Conservation (phyloP, 208 protist species). For the Trichomonas gallinae region DNA sequence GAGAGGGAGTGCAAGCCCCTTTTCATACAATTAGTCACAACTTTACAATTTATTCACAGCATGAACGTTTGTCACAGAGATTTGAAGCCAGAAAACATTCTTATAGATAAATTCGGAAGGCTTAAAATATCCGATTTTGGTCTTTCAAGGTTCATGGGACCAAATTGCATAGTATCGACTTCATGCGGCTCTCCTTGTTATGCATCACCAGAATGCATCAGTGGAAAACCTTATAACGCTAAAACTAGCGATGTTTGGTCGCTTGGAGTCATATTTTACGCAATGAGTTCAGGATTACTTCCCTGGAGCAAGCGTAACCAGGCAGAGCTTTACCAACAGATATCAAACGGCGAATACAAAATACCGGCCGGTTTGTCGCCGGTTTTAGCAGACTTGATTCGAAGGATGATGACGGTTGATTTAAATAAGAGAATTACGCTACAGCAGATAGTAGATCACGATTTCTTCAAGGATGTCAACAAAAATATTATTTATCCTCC, state of each 20-base stretch:
- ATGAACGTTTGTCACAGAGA: background rate
- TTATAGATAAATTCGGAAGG: background rate
- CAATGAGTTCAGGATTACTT: background rate
- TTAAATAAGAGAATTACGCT: background rate
- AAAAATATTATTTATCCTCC: background rate
- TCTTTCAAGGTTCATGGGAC: background rate
- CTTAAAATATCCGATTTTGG: background rate
- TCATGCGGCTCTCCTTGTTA: background rate
- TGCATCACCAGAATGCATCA: background rate
- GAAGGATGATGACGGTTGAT: background rate
- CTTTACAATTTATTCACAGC: background rate
- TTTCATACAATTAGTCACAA: background rate
- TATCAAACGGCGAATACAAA: background rate
- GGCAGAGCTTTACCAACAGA: background rate
- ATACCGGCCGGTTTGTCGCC: background rate
- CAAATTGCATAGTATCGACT: background rate
- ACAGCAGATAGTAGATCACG: background rate
- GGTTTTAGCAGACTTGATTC: background rate
- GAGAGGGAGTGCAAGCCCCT: background rate
- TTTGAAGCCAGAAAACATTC: background rate
- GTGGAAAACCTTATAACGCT: background rate
- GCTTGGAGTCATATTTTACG: background rate
- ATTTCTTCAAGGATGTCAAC: background rate
- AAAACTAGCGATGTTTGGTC: background rate
- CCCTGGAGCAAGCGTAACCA: background rate